These are phyloP conservation scores for Candida easanensis DNA, from an alignment of 805 yeast species.

Conservation along the genomic window DNA sequence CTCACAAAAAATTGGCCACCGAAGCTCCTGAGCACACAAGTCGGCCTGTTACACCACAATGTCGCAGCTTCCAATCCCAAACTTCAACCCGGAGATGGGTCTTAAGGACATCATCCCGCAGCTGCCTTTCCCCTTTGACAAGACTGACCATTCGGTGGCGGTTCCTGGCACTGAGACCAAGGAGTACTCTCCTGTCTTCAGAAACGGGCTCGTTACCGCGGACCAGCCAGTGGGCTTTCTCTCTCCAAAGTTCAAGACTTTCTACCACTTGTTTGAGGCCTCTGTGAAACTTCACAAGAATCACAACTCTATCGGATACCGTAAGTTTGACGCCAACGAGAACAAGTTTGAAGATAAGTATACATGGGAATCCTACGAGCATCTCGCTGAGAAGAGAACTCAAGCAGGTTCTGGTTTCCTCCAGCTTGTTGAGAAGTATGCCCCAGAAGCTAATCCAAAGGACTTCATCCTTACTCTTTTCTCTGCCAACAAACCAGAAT, in stretches of 20 bases:
- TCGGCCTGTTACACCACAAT: neutral
- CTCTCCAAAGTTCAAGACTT: conserved; percentile 45
- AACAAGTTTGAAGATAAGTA: conserved; percentile 40
- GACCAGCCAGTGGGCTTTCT: conserved; percentile 34
- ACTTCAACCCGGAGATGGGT: conserved; percentile 1
- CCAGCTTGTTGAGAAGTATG: conserved; percentile 38
- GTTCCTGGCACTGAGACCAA: conserved; percentile 27
- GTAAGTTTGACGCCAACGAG: conserved; percentile 33
- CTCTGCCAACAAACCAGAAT: conserved; percentile 60
- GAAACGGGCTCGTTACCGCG: conserved; percentile 36
- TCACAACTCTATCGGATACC: conserved; percentile 44
- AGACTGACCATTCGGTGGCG: conserved; percentile 22
- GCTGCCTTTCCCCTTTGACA: conserved; percentile 18
- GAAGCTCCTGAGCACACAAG: no score
- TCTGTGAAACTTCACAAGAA: conserved; percentile 36
- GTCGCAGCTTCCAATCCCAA: conserved; percentile 11
- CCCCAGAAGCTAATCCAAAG: conserved; percentile 29
- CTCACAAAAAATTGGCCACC: no score
- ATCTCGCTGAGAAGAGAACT: conserved; percentile 41
- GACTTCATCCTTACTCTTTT: conserved; percentile 53
- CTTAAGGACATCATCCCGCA: conserved; percentile 18
- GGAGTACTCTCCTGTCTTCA: conserved; percentile 51
- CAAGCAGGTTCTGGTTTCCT: conserved; percentile 56
- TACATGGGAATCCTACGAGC: conserved; percentile 40
- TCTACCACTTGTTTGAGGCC: conserved; percentile 42